phyloP scores from a whole-genome alignment of 306 rosid species.

The Gastrolobium bilobum region DNA sequence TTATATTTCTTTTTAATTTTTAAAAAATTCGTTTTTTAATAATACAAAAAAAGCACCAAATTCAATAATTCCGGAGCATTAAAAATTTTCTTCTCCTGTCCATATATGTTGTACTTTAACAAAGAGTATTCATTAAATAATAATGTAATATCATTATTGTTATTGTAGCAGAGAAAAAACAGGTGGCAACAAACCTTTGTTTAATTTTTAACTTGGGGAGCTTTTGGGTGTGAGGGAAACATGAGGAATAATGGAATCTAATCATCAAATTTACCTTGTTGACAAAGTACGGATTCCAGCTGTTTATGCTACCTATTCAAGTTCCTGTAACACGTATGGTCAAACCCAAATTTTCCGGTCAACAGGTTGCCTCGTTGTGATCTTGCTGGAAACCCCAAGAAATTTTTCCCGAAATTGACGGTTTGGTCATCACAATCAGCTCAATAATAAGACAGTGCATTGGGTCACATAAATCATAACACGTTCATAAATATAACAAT shows the following conservation, averaged over 20 bases:
- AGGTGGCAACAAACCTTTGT: slow-evolving; percentile 35
- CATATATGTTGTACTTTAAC: too few relatives aligned
- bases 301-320: slow-evolving; percentile 46
- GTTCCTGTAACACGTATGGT: slow-evolving; percentile 38
- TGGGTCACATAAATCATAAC: slow-evolving; percentile 4
- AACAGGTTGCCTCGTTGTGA: slow-evolving; percentile 55
- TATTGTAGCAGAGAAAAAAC: background rate
- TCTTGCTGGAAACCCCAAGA: slow-evolving; percentile 52
- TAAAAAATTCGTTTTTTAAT: too few relatives aligned
- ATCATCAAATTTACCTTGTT: slow-evolving; percentile 72
- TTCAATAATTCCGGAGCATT: too few relatives aligned
- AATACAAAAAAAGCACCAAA: too few relatives aligned
- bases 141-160: background rate
- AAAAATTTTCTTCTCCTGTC: too few relatives aligned
- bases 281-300: slow-evolving; percentile 81
- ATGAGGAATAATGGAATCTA: slow-evolving; percentile 85
- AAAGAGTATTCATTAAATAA: background rate
- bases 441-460: background rate
- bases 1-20: too few relatives aligned
- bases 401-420: slow-evolving; percentile 51
- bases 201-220: slow-evolving; percentile 29
- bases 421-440: slow-evolving; percentile 35
- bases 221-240: slow-evolving; percentile 54
- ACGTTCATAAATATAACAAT: background rate
- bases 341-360: slow-evolving; percentile 69